A percentile compares a stretch with the other conserved stretches of the same genome.
Conservation (phyloP, 768 basidiomycete genomes). For the Favolaschia claudopus region DNA sequence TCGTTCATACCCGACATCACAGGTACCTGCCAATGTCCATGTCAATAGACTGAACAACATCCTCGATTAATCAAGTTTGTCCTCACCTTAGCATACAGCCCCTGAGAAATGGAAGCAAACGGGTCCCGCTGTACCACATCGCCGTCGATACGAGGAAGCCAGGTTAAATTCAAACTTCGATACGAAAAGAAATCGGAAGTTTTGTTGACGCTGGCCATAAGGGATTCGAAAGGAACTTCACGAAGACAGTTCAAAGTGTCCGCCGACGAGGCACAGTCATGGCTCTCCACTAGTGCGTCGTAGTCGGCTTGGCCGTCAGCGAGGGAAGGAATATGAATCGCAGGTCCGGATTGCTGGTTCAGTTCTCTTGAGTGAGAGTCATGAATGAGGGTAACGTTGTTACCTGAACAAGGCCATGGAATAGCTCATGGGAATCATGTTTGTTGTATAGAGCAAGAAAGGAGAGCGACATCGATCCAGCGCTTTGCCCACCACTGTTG, state of each 20-base stretch:
- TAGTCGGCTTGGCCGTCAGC: slow-evolving; percentile 13
- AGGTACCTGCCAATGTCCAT: slow-evolving; percentile 1
- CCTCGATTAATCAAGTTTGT: background rate
- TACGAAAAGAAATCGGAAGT: slow-evolving; percentile 41
- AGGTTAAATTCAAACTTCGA: slow-evolving; percentile 38
- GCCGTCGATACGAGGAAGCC: slow-evolving; percentile 50
- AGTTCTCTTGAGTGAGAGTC: too few relatives aligned
- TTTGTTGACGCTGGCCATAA: slow-evolving; percentile 41
- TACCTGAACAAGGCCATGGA: background rate
- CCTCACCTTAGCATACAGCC: slow-evolving; percentile 39
- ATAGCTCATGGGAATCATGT: background rate
- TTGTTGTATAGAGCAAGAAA: background rate
- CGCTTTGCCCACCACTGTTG: background rate
- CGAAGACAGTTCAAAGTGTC: slow-evolving; percentile 46
- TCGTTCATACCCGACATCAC: slow-evolving; percentile 10
- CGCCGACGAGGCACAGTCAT: slow-evolving; percentile 30
- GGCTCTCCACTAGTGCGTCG: slow-evolving; percentile 4
- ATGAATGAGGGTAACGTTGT: background rate
- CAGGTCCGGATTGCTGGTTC: slow-evolving; percentile 14
- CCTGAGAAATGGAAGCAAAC: slow-evolving; percentile 39
- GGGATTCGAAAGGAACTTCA: slow-evolving; percentile 33
- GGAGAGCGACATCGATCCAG: background rate
- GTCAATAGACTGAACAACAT: background rate
- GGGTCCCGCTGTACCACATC: slow-evolving; percentile 44
- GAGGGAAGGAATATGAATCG: background rate